Evolutionary conservation across 139 green algal genomes (phyloP).

Genomic region (Chlamydomonas schloesseri): DNA sequence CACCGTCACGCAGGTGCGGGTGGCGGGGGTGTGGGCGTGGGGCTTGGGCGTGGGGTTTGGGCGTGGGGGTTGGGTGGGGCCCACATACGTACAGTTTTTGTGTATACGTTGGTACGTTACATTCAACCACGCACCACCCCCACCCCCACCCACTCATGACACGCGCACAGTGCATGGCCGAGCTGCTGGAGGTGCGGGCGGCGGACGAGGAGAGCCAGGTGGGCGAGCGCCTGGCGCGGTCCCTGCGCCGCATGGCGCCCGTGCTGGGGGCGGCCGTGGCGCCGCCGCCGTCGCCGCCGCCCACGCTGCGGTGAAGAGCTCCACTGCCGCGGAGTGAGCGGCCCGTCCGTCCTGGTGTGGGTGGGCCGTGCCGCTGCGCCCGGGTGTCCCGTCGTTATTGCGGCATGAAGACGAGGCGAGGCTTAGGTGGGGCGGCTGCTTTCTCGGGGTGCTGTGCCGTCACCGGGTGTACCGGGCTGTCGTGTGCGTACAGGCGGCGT

Average conservation of each 20-base stretch:
- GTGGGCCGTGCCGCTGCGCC: too few relatives aligned
- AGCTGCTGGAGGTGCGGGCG: slow-evolving; percentile 56
- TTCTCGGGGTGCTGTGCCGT: too few relatives aligned
- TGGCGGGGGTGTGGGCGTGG: neutral
- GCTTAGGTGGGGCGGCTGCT: too few relatives aligned
- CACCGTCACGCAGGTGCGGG: slow-evolving; percentile 32
- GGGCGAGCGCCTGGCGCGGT: slow-evolving; percentile 24
- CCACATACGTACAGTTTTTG: neutral
- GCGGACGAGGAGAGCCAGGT: slow-evolving; percentile 46
- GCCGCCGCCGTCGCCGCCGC: neutral
- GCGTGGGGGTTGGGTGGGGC: neutral
- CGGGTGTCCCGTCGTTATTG: too few relatives aligned
- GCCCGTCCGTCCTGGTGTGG: too few relatives aligned
- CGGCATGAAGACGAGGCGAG: too few relatives aligned
- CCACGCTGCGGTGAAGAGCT: neutral
- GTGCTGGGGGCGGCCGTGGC: neutral
- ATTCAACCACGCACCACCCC: neutral
- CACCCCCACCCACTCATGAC: neutral
- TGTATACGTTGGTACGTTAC: neutral
- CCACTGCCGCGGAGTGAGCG: too few relatives aligned
- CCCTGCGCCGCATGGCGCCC: slow-evolving; percentile 19
- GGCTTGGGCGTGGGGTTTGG: neutral
- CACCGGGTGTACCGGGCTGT: too few relatives aligned
- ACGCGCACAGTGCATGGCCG: slow-evolving; percentile 50
- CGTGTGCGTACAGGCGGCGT: too few relatives aligned